These are phyloP conservation scores for Cymbopogon flexuosus DNA, from an alignment of 202 grass and related monocot species.

Conservation along the genomic window DNA sequence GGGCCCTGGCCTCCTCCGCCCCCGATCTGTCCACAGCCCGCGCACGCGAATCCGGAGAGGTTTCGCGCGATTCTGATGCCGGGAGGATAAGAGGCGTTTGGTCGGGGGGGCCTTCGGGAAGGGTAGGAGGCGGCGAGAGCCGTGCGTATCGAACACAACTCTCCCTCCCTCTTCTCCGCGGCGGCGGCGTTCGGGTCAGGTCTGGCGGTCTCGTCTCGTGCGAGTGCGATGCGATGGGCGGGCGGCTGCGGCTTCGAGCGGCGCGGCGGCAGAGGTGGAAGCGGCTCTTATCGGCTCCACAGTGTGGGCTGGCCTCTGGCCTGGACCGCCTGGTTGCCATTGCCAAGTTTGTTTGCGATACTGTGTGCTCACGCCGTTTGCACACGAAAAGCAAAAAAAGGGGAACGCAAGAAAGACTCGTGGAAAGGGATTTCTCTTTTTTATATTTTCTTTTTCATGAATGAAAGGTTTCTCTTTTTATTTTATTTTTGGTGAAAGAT, in stretches of 20 bases:
- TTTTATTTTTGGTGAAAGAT: neutral
- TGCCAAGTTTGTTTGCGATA: neutral
- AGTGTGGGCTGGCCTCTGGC: neutral
- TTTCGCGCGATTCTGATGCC: neutral
- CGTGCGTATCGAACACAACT: constrained; percentile 10
- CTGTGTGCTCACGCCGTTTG: neutral
- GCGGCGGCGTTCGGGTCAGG: neutral
- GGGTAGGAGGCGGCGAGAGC: neutral
- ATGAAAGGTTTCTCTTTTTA: neutral
- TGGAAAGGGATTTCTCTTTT: neutral
- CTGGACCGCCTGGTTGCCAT: neutral
- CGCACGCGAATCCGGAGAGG: constrained; percentile 24
- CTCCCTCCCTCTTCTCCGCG: neutral
- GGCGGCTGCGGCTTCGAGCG: constrained; percentile 3
- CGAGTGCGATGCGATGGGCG: neutral
- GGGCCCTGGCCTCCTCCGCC: neutral
- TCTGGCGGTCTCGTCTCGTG: neutral
- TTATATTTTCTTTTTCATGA: neutral
- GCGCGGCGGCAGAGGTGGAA: neutral
- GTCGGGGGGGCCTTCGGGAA: neutral
- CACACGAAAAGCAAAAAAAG: neutral
- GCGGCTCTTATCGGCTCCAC: constrained; percentile 26
- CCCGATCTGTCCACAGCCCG: constrained; percentile 17
- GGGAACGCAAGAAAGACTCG: neutral
- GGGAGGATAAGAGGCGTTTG: neutral